Evolutionary conservation across 495 filamentous ascomycete species (phyloP).

Genomic region (Parathielavia hyrcaniae): DNA sequence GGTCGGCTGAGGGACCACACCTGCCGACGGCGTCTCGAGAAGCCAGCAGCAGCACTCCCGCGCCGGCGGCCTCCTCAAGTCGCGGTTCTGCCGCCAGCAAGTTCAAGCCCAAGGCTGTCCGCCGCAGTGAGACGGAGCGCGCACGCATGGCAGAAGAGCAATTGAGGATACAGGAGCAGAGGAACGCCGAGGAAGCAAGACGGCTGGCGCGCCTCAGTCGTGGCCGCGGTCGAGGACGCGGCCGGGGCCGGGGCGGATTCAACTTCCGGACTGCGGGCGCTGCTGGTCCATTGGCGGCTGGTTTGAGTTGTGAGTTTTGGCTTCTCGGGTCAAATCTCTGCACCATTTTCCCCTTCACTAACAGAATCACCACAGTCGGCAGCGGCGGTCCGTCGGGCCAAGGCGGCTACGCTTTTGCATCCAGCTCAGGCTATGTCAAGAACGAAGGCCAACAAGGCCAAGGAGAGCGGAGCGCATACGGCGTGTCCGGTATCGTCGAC

Average conservation of each 20-base stretch:
- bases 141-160: constrained; percentile 37
- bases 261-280: constrained; percentile 25
- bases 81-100: constrained; percentile 19
- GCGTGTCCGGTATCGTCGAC: constrained; percentile 27
- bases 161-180: constrained; percentile 27
- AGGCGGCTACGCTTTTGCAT: constrained; percentile 32
- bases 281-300: constrained; percentile 36
- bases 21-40: constrained; percentile 2
- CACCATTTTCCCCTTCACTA: not conserved
- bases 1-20: not conserved
- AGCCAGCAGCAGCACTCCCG: constrained; percentile 8
- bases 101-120: constrained; percentile 41
- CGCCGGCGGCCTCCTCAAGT: not conserved
- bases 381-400: constrained; percentile 30
- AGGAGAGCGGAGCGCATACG: constrained; percentile 6
- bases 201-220: constrained; percentile 21
- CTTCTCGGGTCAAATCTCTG: not conserved
- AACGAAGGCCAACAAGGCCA: constrained; percentile 10
- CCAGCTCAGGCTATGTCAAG: constrained; percentile 27
- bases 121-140: constrained; percentile 40
- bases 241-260: constrained; percentile 37
- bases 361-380: not conserved
- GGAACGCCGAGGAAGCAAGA: constrained; percentile 31
- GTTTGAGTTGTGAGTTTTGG: constrained; percentile 29
- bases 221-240: constrained; percentile 34